Percentiles rank a stretch among this genome's conserved stretches.
Conservation (phyloP, 1,139 yeast genomes). For the Pichia sp. region DNA sequence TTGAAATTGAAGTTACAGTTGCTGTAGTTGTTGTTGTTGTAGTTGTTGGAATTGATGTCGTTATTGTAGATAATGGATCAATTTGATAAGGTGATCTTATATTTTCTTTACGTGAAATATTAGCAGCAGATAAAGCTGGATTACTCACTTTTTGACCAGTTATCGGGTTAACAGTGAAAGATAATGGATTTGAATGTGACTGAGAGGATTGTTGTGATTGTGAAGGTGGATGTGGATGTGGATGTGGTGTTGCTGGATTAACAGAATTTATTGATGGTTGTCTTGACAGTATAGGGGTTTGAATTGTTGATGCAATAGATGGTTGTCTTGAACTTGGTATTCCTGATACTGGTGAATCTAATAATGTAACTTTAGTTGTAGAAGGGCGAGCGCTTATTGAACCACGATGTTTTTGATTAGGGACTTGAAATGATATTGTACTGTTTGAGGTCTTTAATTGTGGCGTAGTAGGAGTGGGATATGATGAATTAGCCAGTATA, state of each 20-base stretch:
- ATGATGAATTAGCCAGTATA: constrained; percentile 6
- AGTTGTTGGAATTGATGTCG: neutral
- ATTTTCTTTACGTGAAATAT: constrained; percentile 9
- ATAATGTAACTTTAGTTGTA: constrained; percentile 7
- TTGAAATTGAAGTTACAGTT: neutral
- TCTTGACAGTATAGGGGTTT: neutral
- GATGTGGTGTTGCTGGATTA: neutral
- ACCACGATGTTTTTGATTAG: constrained; percentile 40
- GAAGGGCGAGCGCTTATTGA: constrained; percentile 44
- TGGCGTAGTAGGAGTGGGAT: constrained; percentile 10
- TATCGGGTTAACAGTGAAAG: constrained; percentile 5
- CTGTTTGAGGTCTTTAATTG: constrained; percentile 18
- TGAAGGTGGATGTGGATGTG: neutral
- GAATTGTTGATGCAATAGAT: constrained; percentile 5
- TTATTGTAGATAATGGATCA: neutral
- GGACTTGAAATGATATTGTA: constrained; percentile 28
- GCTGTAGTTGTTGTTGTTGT: neutral
- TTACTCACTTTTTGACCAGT: constrained; percentile 3
- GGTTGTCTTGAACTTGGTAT: constrained; percentile 11
- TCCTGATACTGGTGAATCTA: constrained; percentile 12
- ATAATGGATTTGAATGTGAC: neutral
- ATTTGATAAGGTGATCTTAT: constrained; percentile 4
- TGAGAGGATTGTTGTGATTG: neutral
- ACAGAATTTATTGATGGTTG: neutral
- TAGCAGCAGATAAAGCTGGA: constrained; percentile 4